These are phyloP conservation scores for Linnemannia hyalina DNA, from an alignment of 192 early-diverging fungal genomes.

Conservation along the genomic window DNA sequence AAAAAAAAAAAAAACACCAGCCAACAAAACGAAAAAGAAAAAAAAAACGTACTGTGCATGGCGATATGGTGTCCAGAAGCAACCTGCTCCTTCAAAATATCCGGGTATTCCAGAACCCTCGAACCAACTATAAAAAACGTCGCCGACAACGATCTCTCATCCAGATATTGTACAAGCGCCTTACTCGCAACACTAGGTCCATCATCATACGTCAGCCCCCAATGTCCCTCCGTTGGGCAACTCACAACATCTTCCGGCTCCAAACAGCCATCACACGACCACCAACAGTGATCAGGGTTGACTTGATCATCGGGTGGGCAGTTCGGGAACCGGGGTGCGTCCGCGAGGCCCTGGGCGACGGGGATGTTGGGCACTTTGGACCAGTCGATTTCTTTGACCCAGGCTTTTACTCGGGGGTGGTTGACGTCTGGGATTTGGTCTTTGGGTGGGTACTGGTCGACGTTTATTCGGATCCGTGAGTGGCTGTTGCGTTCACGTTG, in stretches of 20 bases:
- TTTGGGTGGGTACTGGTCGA: conserved; percentile 27
- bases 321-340: conserved; percentile 43
- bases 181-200: conserved; percentile 56
- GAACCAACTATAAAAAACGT: conserved; percentile 67
- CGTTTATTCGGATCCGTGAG: conserved; percentile 23
- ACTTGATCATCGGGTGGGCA: conserved; percentile 41
- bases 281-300: conserved; percentile 46
- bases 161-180: conserved; percentile 52
- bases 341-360: conserved; percentile 22
- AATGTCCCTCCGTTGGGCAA: conserved; percentile 58
- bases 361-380: conserved; percentile 52
- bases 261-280: conserved; percentile 61
- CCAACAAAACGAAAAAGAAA: neutral
- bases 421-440: conserved; percentile 53
- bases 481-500: neutral
- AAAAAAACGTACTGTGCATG: conserved; percentile 63
- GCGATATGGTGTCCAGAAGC: conserved; percentile 59
- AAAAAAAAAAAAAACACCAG: neutral
- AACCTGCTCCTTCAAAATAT: conserved; percentile 57
- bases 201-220: conserved; percentile 64
- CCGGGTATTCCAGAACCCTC: conserved; percentile 61
- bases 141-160: conserved; percentile 25
- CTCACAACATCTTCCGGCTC: conserved; percentile 47
- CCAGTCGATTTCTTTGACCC: conserved; percentile 51
- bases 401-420: conserved; percentile 46